Conservation (phyloP, 2,329 filamentous ascomycete genomes). For the Xylariales sp. region DNA sequence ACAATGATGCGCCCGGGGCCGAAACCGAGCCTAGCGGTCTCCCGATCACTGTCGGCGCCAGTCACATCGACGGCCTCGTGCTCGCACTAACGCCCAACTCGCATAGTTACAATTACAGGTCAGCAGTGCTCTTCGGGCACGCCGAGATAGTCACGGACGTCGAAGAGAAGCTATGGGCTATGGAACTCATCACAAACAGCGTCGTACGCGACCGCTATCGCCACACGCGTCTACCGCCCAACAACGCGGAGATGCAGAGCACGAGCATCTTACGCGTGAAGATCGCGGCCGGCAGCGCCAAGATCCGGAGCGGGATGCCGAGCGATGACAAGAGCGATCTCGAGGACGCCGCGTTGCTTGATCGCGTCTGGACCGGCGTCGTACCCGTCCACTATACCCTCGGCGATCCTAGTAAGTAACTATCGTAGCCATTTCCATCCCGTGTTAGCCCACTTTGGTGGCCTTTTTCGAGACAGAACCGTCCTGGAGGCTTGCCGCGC, state of each 20-base stretch:
- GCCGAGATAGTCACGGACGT: constrained; percentile 73
- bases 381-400: constrained; percentile 72
- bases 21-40: constrained; percentile 61
- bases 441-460: not conserved
- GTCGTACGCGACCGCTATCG: constrained; percentile 77
- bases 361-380: constrained; percentile 66
- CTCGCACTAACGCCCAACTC: constrained; percentile 82
- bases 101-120: constrained; percentile 90
- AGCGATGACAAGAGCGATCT: constrained; percentile 64
- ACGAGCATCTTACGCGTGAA: constrained; percentile 78
- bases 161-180: constrained; percentile 80
- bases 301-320: constrained; percentile 75
- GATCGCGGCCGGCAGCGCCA: constrained; percentile 78
- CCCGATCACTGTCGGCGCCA: constrained; percentile 78
- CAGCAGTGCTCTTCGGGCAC: constrained; percentile 80
- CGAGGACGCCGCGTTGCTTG: constrained; percentile 56
- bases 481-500: not conserved
- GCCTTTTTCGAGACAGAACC: not conserved
- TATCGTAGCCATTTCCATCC: not conserved
- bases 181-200: constrained; percentile 81
- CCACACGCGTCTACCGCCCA: constrained; percentile 72
- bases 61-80: constrained; percentile 82
- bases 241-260: constrained; percentile 76
- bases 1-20: constrained; percentile 4
- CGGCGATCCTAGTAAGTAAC: constrained; percentile 64